Conservation (phyloP, 768 basidiomycete genomes). For the Rickenella mellea region DNA sequence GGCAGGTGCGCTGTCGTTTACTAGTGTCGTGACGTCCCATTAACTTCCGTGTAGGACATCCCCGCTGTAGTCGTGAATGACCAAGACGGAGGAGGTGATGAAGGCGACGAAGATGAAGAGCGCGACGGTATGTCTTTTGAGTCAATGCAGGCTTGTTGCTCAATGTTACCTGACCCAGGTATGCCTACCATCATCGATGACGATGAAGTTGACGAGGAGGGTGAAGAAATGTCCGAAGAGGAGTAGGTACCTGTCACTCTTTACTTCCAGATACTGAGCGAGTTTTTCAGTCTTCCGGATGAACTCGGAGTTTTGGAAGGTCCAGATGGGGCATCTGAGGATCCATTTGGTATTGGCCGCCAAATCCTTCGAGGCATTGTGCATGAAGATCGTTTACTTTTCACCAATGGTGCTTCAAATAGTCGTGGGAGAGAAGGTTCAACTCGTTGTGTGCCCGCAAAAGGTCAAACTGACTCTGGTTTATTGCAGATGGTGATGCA, state of each 20-base stretch:
- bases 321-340: slow-evolving; percentile 20
- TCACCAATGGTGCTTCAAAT: not conserved
- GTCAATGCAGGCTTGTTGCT: too few relatives aligned
- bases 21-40: not conserved
- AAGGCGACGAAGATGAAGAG: slow-evolving; percentile 46
- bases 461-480: not conserved
- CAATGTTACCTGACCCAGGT: too few relatives aligned
- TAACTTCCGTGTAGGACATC: slow-evolving; percentile 18
- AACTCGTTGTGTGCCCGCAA: not conserved
- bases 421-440: not conserved
- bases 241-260: slow-evolving; percentile 32
- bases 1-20: slow-evolving; percentile 35
- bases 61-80: slow-evolving; percentile 22
- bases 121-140: slow-evolving; percentile 37
- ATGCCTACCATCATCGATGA: slow-evolving; percentile 37
- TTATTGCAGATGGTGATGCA: slow-evolving; percentile 32
- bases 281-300: slow-evolving; percentile 24
- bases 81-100: slow-evolving; percentile 25
- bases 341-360: slow-evolving; percentile 3
- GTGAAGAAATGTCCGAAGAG: too few relatives aligned
- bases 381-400: not conserved
- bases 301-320: slow-evolving; percentile 30
- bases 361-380: not conserved
- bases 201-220: slow-evolving; percentile 53
- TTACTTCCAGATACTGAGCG: not conserved